phyloP scores from a whole-genome alignment of 495 filamentous ascomycete genomes.

The Penicillium canariense region DNA sequence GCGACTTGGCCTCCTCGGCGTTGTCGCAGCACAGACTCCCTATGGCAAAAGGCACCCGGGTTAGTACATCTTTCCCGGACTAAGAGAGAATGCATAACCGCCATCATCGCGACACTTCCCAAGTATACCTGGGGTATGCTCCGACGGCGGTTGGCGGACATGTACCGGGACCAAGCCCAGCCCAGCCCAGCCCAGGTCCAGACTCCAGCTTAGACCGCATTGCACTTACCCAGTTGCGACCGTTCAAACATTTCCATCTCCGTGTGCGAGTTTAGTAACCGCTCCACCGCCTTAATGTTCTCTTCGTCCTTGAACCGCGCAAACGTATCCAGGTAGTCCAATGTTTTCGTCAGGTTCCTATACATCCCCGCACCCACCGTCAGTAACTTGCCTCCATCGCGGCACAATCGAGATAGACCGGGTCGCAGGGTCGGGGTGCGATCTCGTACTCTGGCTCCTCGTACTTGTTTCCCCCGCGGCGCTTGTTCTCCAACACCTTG shows the following conservation, averaged over 20 bases:
- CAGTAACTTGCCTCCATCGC: background rate
- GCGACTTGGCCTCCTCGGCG: constrained; percentile 91
- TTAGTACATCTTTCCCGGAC: background rate
- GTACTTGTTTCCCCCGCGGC: constrained; percentile 45
- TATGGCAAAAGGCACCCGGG: constrained; percentile 30
- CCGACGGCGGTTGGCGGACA: constrained; percentile 1
- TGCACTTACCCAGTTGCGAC: constrained; percentile 77
- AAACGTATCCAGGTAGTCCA: constrained; percentile 89
- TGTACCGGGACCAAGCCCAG: no score
- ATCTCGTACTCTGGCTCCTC: constrained; percentile 50
- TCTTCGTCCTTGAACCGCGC: constrained; percentile 92
- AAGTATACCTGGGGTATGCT: background rate
- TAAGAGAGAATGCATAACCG: background rate
- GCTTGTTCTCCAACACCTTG: constrained; percentile 69
- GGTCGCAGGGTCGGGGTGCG: background rate
- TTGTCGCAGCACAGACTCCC: constrained; percentile 88
- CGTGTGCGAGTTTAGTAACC: constrained; percentile 69
- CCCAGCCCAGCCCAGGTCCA: background rate
- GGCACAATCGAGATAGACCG: background rate
- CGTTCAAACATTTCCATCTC: constrained; percentile 88
- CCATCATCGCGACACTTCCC: constrained; percentile 1
- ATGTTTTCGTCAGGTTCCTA: constrained; percentile 73
- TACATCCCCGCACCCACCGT: background rate
- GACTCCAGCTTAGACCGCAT: constrained; percentile 2
- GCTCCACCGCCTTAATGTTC: constrained; percentile 88